Conservation (phyloP, 2,329 filamentous ascomycete species). For the Graphilbum fragrans region DNA sequence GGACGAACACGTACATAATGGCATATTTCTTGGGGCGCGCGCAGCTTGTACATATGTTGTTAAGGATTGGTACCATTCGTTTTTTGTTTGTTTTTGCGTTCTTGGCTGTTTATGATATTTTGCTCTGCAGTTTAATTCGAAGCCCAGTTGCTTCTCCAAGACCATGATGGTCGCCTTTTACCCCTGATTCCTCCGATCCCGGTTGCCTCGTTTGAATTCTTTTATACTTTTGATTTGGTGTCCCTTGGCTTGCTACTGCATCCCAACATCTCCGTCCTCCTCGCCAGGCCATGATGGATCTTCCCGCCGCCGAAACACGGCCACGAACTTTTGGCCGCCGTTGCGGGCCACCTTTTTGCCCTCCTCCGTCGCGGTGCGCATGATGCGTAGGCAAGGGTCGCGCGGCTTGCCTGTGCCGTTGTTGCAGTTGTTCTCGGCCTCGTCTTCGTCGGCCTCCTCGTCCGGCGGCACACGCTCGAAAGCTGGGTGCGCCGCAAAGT, state of each 20-base stretch:
- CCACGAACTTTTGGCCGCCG: conserved; percentile 81
- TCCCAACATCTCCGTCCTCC: neutral
- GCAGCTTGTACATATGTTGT: too few relatives aligned
- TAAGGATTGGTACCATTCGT: neutral
- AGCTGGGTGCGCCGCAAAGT: conserved; percentile 65
- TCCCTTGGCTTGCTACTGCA: too few relatives aligned
- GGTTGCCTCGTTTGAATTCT: too few relatives aligned
- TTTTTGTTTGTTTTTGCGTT: neutral
- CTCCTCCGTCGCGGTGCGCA: conserved; percentile 84
- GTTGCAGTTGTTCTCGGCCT: neutral
- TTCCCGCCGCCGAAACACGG: conserved; percentile 68
- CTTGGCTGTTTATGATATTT: too few relatives aligned
- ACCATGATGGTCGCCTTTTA: neutral
- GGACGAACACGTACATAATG: too few relatives aligned
- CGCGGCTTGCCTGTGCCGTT: conserved; percentile 50
- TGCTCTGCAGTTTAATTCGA: too few relatives aligned
- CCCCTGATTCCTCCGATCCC: neutral
- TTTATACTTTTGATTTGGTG: too few relatives aligned
- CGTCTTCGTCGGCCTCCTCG: conserved; percentile 44
- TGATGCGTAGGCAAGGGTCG: conserved; percentile 58
- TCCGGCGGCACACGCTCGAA: conserved; percentile 60
- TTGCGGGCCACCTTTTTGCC: conserved; percentile 93
- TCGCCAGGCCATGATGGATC: conserved; percentile 57
- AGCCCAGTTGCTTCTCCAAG: too few relatives aligned
- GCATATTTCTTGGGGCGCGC: neutral